Evolutionary conservation across 768 basidiomycete species (phyloP), one percentile per base, ranked within the genome.

Genomic region (Peribolospora kevripleyi): DNA sequence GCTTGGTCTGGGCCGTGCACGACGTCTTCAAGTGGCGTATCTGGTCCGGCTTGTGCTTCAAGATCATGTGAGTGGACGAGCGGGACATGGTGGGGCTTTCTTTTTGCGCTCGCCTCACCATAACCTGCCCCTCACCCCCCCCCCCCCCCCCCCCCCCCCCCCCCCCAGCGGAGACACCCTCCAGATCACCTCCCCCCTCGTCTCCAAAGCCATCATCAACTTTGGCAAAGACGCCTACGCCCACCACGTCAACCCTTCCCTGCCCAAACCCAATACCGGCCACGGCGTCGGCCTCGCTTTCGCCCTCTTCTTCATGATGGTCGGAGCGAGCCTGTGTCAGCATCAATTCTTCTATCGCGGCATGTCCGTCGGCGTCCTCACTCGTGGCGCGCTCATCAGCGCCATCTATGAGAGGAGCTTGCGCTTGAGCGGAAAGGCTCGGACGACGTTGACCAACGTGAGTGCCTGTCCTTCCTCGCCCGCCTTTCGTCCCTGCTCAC

Each of bases 321-420:
- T 84, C 42, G 63, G 79, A 42, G 65, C 78, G 0, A 82, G 81
- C 0, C 61, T 85, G 54, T 76, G 76, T 60, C 73, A 75, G 6
- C 77, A 90, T 57, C 84, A 87, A 70, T 88, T 82, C 68, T 86
- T 87, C 72, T 84, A 85, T 64, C 75, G 82, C 47, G 76, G 77
- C 4, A 80, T 80, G 75, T 67, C 70, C 37, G 75, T 76, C 8
- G 88, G 90, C 37, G 84, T 90, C 3, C 74, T 87, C 11, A 63
- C 83, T 10, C 78, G 88, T 42, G 80, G 80, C 7, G 86, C 85
- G 2, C 73, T 93, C 48, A 91, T 93, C 61, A 80, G 83, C 1
- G 79, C 83, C 1, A 80, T 93, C 43, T 93, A 87, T 67, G 73
- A 76, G 38, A 78, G 81, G 47, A 79, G 81, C 1, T 72, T 93